A percentile compares a stretch with the other conserved stretches of the same genome.
phyloP scores from a whole-genome alignment of 1,139 yeast species.

The Pichia sp. region DNA sequence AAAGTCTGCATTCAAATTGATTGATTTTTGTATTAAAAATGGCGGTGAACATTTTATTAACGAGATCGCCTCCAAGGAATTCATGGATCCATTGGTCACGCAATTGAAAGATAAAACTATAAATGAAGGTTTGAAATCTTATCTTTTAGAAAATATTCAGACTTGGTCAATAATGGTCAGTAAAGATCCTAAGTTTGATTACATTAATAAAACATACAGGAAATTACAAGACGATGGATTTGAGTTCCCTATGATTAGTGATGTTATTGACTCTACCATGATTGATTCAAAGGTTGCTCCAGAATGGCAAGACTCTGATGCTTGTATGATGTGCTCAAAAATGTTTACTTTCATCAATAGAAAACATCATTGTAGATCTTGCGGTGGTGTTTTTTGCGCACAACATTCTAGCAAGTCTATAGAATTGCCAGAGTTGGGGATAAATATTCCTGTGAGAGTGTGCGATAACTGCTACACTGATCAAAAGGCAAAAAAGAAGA shows the following conservation, averaged over 20 bases:
- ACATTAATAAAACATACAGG: conserved; percentile 60
- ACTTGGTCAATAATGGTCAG: conserved; percentile 75
- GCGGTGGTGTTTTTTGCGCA: conserved; percentile 94
- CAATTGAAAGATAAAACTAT: conserved; percentile 35
- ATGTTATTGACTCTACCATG: conserved; percentile 43
- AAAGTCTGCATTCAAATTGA: conserved; percentile 65
- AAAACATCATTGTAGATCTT: conserved; percentile 93
- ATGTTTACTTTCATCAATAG: conserved; percentile 78
- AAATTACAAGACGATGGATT: conserved; percentile 60
- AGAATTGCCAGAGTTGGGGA: conserved; percentile 80
- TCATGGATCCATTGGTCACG: conserved; percentile 66
- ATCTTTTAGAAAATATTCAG: conserved; percentile 62
- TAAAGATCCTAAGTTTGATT: conserved; percentile 60
- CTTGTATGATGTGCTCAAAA: conserved; percentile 89
- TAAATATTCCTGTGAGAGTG: conserved; percentile 83
- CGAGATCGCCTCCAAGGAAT: conserved; percentile 81
- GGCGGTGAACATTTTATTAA: conserved; percentile 82
- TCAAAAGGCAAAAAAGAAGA: conserved; percentile 28
- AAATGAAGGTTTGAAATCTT: conserved; percentile 53
- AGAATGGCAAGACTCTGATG: conserved; percentile 94
- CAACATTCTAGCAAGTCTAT: conserved; percentile 68
- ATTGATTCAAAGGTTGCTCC: conserved; percentile 93
- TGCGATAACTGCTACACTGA: conserved; percentile 79
- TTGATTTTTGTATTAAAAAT: conserved; percentile 86
- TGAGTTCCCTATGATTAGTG: conserved; percentile 55